Evolutionary conservation across 306 rosid genomes (phyloP), one percentile per base, ranked within the genome.

Genomic region (Crotalaria pallida): DNA sequence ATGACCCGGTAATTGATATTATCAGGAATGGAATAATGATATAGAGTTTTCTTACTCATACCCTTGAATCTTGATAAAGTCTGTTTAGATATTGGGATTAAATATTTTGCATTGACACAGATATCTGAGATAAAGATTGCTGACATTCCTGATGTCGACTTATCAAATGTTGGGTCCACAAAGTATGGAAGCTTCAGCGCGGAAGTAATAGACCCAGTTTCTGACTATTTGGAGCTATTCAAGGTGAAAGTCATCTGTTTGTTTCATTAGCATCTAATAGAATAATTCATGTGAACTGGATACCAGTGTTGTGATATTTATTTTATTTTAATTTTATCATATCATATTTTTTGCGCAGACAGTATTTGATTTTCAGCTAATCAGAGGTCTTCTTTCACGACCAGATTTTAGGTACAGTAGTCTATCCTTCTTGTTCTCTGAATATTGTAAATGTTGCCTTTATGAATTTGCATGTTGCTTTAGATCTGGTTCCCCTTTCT

Each of bases 131-230:
- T 95, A 80, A 95, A 84, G 83, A 65, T 83, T 7, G 96, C 99
- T 33, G 96, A 91, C 29, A 86, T 91, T 83, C 87, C 95, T 44
- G 96, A 95, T 76, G 87, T 95, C 72, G 96, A 95, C 82, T 81
- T 95, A 76, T 89, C 99, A 40, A 67, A 65, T 41, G 65, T 80
- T 69, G 97, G 96, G 61, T 89, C 87, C 72, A 80, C 92, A 11
- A 83, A 85, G 72, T 82, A 41, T 36, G 96, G 93, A 74, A 87
- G 85, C 77, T 95, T 88, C 84, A 80, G 69, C 50, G 97, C 91
- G 67, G 99, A 94, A 86, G 99, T 94, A 56, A 69, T 94, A 62
- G 91, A 91, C 71, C 92, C 96, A 3, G 99, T 94, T 74, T 83
- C 96, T 69, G 99, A 94, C 72, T 94, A 94, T 83, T 73, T 91